These are phyloP conservation scores for Pachyrhizus erosus DNA, from an alignment of 306 rosid genomes.

Conservation along the genomic window DNA sequence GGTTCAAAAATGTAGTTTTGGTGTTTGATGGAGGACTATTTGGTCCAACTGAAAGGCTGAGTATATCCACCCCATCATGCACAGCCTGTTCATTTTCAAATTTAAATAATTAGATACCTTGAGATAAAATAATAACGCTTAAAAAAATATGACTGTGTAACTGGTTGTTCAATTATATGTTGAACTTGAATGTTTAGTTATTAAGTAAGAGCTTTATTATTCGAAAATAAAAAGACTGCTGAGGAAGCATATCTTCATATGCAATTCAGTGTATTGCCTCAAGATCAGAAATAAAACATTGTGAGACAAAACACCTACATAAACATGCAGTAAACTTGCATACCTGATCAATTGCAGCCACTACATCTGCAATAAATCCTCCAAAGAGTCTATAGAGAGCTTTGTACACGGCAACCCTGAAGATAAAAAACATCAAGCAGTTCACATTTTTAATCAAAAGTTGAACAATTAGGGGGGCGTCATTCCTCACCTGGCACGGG, in stretches of 20 bases:
- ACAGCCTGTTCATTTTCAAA: slow-evolving; percentile 79
- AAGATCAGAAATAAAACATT: not conserved
- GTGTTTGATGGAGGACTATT: slow-evolving; percentile 94
- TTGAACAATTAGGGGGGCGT: slow-evolving; percentile 11
- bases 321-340: slow-evolving; percentile 11
- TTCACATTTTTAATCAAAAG: slow-evolving; percentile 38
- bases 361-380: slow-evolving; percentile 96
- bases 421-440: slow-evolving; percentile 42
- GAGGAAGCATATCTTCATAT: not conserved
- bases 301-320: slow-evolving; percentile 18
- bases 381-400: slow-evolving; percentile 97
- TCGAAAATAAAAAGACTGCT: not conserved
- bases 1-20: slow-evolving; percentile 86
- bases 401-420: slow-evolving; percentile 98
- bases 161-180: slow-evolving; percentile 31
- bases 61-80: slow-evolving; percentile 96
- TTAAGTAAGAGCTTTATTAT: not conserved
- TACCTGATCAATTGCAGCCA: slow-evolving; percentile 99
- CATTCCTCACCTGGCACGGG: slow-evolving; percentile 93
- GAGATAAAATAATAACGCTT: not conserved
- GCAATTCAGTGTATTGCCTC: slow-evolving; percentile 23
- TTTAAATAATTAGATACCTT: slow-evolving; percentile 41
- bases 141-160: not conserved
- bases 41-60: slow-evolving; percentile 98
- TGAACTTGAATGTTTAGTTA: slow-evolving; percentile 8